Percentiles rank a stretch among this genome's conserved stretches.
Evolutionary conservation across 192 early-diverging fungal species (phyloP).

Genomic region (Linnemannia hyalina): DNA sequence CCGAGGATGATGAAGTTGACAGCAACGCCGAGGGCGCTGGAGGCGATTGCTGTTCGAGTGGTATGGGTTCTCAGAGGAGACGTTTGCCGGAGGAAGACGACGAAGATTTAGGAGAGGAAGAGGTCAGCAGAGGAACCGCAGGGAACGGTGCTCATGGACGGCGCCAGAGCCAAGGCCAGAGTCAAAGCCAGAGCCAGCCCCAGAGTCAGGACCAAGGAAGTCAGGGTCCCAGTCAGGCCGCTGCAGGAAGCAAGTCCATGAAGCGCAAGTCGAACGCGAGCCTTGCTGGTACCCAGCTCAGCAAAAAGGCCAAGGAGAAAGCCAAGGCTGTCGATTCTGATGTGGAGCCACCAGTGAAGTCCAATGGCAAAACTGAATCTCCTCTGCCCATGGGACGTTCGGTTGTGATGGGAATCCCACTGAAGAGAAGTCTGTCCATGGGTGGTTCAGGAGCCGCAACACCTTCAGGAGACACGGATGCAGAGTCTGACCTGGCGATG

Average conservation of each 20-base stretch:
- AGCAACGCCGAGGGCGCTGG: background rate
- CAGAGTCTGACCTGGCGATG: conserved; percentile 26
- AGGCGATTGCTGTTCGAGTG: conserved; percentile 12
- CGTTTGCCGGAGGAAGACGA: conserved; percentile 44
- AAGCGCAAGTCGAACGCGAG: conserved; percentile 40
- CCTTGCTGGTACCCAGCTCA: background rate
- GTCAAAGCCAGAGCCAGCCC: conserved; percentile 4
- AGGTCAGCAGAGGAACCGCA: background rate
- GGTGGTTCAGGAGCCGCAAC: background rate
- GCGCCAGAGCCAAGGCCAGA: background rate
- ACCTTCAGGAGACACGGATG: conserved; percentile 2
- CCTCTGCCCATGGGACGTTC: background rate
- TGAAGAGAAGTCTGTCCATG: background rate
- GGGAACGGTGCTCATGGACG: background rate
- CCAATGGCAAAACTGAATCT: background rate
- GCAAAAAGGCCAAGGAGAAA: conserved; percentile 34
- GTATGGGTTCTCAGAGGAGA: conserved; percentile 1
- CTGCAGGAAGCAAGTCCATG: conserved; percentile 15
- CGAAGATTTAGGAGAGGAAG: conserved; percentile 29
- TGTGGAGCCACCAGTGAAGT: background rate
- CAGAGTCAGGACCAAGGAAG: conserved; percentile 7
- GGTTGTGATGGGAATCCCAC: background rate
- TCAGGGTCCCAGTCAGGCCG: conserved; percentile 5
- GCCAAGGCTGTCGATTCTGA: background rate
- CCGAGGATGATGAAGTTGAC: conserved; percentile 40